These are phyloP conservation scores for Prorocentrum cordatum DNA, from an alignment of 169 alveolate genomes.

Conservation along the genomic window DNA sequence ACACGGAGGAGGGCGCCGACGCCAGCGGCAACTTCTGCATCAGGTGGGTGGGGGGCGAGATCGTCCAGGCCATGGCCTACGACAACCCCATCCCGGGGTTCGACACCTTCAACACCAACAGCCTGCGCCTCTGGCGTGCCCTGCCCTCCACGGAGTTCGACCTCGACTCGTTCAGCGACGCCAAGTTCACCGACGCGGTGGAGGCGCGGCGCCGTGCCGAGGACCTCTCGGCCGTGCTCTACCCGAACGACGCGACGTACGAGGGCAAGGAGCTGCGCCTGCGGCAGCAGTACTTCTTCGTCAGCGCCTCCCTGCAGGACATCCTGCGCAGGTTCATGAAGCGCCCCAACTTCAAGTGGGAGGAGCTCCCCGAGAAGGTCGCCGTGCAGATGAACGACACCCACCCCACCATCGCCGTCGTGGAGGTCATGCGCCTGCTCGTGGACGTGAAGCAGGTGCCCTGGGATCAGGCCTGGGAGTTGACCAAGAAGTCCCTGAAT, in stretches of 20 bases:
- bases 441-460: slow-evolving; percentile 85
- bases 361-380: slow-evolving; percentile 82
- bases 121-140: slow-evolving; percentile 87
- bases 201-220: slow-evolving; percentile 87
- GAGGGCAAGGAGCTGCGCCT: slow-evolving; percentile 90
- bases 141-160: slow-evolving; percentile 82
- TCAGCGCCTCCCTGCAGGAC: slow-evolving; percentile 87
- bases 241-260: slow-evolving; percentile 89
- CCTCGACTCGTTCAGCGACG: slow-evolving; percentile 84
- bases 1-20: slow-evolving; percentile 8
- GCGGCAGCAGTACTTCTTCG: slow-evolving; percentile 91
- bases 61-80: slow-evolving; percentile 88
- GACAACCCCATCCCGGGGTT: slow-evolving; percentile 95
- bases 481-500: slow-evolving; percentile 78
- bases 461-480: slow-evolving; percentile 88
- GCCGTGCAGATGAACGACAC: slow-evolving; percentile 90
- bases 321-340: slow-evolving; percentile 83
- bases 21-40: slow-evolving; percentile 25
- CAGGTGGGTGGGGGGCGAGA: slow-evolving; percentile 49
- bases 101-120: slow-evolving; percentile 90
- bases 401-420: slow-evolving; percentile 92
- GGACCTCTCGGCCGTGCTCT: slow-evolving; percentile 89
- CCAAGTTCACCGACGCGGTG: slow-evolving; percentile 86
- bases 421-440: slow-evolving; percentile 88
- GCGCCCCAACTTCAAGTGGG: slow-evolving; percentile 82